Evolutionary conservation across 1,139 yeast genomes (phyloP), one percentile per base, ranked within the genome.

Genomic region (Taphrina sp.): DNA sequence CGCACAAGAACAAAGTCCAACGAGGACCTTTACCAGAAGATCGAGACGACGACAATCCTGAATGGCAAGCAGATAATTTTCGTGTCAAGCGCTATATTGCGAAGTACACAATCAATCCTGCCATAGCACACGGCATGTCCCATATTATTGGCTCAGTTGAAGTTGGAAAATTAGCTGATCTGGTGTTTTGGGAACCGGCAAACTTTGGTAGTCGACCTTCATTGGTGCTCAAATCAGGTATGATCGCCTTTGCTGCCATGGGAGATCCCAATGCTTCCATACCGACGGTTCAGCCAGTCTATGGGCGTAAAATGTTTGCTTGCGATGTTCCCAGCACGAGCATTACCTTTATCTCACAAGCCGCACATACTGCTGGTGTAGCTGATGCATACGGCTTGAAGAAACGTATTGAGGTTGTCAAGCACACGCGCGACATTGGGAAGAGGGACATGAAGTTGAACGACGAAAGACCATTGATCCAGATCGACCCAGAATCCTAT

Each of bases 91-190:
- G 59, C n/a, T 57, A 57, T 28, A 49, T 57, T 16, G 34, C 58
- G 34, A 57, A 57, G 33, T 57, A 57, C 47, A 57, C 59, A 16
- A 57, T 57, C 38, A 57, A 57, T 20, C 59, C 59, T 3, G 59
- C 59, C 12, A 42, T 57, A 22, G 54, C 56, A 2, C 59, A 57
- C 41, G 59, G 59, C 16, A 54, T 53, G 49, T 41, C 58, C 3
- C 56, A 53, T 23, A 28, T 54, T 12, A 29, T 57, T 22, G 59
- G 59, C 12, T 39, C 56, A 17, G 56, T 57, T 3, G 59, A 57
- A 34, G 58, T 57, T 1, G 59, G 59, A n/a, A 57, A 57, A 28
- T 47, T 57, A 17, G 59, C 59, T 8, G 59, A 57, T 23, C 46
- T 57, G 14, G 59, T 47, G 3, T 45, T 57, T 24, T 57, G 59